Conservation (phyloP, 805 yeast species). For the Metschnikowia corniflorae region DNA sequence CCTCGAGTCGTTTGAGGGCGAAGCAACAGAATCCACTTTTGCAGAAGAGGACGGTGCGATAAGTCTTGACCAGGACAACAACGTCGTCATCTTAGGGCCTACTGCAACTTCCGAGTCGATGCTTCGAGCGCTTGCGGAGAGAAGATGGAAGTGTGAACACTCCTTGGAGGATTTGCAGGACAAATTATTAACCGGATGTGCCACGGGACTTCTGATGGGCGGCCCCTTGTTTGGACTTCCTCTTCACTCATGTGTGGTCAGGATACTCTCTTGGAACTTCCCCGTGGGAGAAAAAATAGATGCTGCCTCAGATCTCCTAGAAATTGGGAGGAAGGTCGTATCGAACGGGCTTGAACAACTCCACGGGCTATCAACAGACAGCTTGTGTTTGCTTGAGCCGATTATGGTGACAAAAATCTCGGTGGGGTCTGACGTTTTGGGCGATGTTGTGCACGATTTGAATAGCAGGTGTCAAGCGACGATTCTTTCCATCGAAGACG, state of each 20-base stretch:
- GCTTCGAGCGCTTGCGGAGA: constrained; percentile 24
- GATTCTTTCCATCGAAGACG: constrained; percentile 71
- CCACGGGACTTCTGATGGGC: constrained; percentile 63
- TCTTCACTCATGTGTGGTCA: constrained; percentile 57
- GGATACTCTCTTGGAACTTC: constrained; percentile 49
- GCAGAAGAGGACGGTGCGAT: constrained; percentile 41
- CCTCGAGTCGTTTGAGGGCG: constrained; percentile 38
- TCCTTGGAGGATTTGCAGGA: constrained; percentile 50
- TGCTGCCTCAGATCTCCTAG: constrained; percentile 37
- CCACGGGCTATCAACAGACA: constrained; percentile 15
- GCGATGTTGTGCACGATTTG: constrained; percentile 80
- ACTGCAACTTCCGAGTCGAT: constrained; percentile 26
- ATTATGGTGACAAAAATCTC: constrained; percentile 72
- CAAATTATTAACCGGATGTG: constrained; percentile 53
- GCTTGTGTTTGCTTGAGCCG: constrained; percentile 74
- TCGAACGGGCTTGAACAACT: constrained; percentile 20
- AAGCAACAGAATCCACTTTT: constrained; percentile 26
- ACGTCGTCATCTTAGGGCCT: constrained; percentile 38
- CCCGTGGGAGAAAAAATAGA: constrained; percentile 46
- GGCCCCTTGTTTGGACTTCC: constrained; percentile 57
- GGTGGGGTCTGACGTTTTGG: constrained; percentile 69
- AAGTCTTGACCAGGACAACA: constrained; percentile 45
- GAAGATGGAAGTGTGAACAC: constrained; percentile 49
- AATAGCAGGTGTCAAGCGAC: constrained; percentile 74
- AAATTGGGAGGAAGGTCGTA: constrained; percentile 40